Percentiles rank a stretch among this genome's conserved stretches.
Evolutionary conservation across 306 rosid species (phyloP).

Genomic region (Begonia fuchsioides): DNA sequence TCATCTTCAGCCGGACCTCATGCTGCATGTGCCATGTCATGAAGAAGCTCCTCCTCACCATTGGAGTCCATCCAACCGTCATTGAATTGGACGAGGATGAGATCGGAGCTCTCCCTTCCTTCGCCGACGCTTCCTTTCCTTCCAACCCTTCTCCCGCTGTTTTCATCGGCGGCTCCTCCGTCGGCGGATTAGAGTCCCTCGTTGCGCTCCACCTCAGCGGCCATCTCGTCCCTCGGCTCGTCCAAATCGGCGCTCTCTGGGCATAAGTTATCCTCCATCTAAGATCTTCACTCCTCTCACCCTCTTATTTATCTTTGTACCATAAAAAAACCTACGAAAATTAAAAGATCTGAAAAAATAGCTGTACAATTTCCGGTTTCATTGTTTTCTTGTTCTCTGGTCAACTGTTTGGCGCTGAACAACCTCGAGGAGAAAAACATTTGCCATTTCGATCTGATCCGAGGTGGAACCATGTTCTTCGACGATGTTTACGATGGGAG

Average conservation of each 20-base stretch:
- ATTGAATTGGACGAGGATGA: conserved; percentile 85
- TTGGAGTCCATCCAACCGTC: conserved; percentile 92
- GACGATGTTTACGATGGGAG: too few species aligned
- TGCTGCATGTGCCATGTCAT: conserved; percentile 99
- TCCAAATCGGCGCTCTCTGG: conserved; percentile 80
- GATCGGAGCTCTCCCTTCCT: conserved; percentile 51
- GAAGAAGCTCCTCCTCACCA: conserved; percentile 80
- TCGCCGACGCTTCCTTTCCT: background rate
- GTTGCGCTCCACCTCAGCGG: conserved; percentile 95
- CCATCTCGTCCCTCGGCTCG: conserved; percentile 79
- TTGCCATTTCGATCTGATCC: too few species aligned
- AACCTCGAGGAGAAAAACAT: too few species aligned
- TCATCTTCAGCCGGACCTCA: conserved; percentile 71
- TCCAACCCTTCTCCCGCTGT: conserved; percentile 32
- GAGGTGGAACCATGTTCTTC: too few species aligned
- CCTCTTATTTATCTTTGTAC: conserved; percentile 1
- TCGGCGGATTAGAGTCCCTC: conserved; percentile 88
- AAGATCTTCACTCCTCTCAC: background rate
- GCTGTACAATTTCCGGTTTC: too few species aligned
- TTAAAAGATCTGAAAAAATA: too few species aligned
- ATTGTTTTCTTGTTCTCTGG: too few species aligned
- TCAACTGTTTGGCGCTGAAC: too few species aligned
- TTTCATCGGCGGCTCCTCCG: conserved; percentile 63
- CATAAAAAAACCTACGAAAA: background rate
- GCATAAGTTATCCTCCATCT: conserved; percentile 16